phyloP scores from a whole-genome alignment of 73 alveolate genomes.

The Paramecium biaurelia region DNA sequence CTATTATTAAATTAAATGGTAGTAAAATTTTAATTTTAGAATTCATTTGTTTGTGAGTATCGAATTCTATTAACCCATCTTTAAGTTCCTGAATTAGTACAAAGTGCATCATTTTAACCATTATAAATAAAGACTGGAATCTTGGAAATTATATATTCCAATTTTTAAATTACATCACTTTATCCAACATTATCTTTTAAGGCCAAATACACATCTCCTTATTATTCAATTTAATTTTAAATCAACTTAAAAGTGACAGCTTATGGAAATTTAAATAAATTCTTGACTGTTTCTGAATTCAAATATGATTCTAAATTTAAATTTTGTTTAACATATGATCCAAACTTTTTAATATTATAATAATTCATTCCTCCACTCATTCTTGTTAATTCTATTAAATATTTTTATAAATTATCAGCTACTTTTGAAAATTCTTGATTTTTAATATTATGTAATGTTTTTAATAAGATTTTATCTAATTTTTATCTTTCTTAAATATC shows the following conservation, averaged over 20 bases:
- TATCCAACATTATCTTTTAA: not conserved
- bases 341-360: not conserved
- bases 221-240: not conserved
- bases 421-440: not conserved
- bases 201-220: not conserved
- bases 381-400: not conserved
- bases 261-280: not conserved
- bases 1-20: not conserved
- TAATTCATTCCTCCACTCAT: constrained; percentile 10
- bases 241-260: not conserved
- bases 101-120: not conserved
- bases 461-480: not conserved
- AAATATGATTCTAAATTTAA: not conserved
- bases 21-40: not conserved
- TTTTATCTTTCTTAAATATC: not conserved
- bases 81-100: not conserved
- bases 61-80: not conserved
- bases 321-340: not conserved
- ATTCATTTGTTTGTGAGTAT: not conserved
- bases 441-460: not conserved
- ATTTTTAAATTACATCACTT: not conserved
- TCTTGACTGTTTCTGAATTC: not conserved
- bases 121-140: not conserved
- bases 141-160: not conserved
- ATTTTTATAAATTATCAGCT: not conserved